Evolutionary conservation across 768 basidiomycete species (phyloP).

Genomic region (Boletus barrowsii): DNA sequence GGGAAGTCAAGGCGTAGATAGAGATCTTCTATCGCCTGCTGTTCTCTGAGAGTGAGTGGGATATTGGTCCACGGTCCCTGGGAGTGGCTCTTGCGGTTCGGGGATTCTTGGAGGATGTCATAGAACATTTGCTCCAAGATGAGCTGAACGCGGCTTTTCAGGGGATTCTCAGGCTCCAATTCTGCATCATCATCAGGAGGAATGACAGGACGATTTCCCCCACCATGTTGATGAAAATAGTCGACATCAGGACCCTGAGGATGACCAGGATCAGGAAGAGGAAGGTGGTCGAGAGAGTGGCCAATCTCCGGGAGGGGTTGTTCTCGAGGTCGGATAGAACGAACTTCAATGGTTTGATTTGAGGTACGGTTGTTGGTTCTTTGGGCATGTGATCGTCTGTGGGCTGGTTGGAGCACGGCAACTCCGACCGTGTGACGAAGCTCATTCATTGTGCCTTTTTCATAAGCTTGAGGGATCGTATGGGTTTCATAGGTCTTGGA

Average conservation of each 20-base stretch:
- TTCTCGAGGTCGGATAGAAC: neutral
- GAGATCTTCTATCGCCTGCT: neutral
- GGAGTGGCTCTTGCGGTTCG: neutral
- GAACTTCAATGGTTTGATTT: no score
- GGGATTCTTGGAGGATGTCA: neutral
- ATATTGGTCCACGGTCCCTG: slow-evolving; percentile 4
- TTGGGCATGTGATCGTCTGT: no score
- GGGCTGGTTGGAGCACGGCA: no score
- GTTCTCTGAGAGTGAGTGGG: neutral
- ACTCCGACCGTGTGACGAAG: no score
- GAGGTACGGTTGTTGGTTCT: no score
- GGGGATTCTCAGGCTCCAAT: neutral
- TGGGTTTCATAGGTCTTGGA: neutral
- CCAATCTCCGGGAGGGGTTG: neutral
- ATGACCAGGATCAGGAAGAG: neutral
- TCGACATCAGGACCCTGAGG: slow-evolving; percentile 6
- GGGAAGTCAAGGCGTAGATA: neutral
- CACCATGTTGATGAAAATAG: neutral
- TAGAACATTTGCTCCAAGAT: slow-evolving; percentile 3
- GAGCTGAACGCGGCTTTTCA: neutral
- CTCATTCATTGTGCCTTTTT: neutral
- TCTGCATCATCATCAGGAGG: neutral
- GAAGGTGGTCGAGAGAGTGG: neutral
- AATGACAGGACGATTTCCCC: neutral
- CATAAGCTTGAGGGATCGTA: neutral